Evolutionary conservation across 345 rosid species (phyloP).

Genomic region (Eucalyptus pauciflora): DNA sequence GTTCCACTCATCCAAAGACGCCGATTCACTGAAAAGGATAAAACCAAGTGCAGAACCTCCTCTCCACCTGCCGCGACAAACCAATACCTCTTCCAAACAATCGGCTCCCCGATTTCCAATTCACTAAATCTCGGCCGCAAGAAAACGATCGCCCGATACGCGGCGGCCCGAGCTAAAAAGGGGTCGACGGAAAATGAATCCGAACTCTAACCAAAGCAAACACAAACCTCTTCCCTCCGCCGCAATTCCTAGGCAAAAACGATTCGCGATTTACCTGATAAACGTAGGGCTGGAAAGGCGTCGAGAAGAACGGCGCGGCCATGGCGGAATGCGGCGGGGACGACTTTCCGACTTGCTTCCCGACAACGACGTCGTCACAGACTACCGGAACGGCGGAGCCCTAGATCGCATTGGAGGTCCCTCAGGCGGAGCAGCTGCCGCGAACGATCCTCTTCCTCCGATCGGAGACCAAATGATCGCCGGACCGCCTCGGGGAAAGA

Average conservation of each 20-base stretch:
- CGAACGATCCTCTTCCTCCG: neutral
- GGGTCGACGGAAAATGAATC: neutral
- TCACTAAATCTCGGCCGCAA: neutral
- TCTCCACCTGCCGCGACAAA: neutral
- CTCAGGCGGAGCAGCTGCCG: neutral
- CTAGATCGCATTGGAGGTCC: neutral
- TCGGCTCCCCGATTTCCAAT: neutral
- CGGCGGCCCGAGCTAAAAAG: neutral
- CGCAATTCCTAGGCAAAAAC: neutral
- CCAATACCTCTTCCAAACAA: neutral
- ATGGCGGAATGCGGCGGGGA: slow-evolving; percentile 8
- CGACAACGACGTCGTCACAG: neutral
- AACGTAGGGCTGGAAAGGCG: slow-evolving; percentile 96
- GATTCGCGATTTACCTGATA: slow-evolving; percentile 50
- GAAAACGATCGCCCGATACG: neutral
- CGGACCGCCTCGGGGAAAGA: neutral
- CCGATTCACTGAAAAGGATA: neutral
- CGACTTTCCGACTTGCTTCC: neutral
- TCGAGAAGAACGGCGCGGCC: slow-evolving; percentile 98
- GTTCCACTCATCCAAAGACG: neutral
- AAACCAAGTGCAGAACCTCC: neutral
- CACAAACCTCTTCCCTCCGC: neutral
- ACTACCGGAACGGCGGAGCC: neutral
- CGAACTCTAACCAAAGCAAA: neutral
- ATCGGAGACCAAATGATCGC: neutral